phyloP scores from a whole-genome alignment of 176 grass and related monocot species.

The Oryza officinalis region DNA sequence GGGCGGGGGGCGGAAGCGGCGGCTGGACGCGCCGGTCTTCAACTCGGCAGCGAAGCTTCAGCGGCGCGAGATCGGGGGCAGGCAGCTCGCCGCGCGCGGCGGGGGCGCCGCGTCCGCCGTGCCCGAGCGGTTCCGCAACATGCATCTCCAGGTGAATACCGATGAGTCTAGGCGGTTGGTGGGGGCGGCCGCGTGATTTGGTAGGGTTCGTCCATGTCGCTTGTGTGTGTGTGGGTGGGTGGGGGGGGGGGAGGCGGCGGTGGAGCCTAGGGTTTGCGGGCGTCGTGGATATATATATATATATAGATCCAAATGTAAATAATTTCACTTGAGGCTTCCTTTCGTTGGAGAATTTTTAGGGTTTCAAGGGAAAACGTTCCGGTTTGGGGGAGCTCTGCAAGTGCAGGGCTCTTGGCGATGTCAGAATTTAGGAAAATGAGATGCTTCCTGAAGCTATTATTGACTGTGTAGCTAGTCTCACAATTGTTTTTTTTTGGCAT shows the following conservation, averaged over 20 bases:
- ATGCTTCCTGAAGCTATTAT: background rate
- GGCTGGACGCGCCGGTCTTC: constrained; percentile 40
- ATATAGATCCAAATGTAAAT: background rate
- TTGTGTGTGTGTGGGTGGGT: too few species aligned
- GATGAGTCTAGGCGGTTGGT: too few species aligned
- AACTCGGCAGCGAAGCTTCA: constrained; percentile 91
- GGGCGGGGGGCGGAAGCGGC: constrained; percentile 16
- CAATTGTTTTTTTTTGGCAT: background rate
- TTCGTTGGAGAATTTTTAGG: background rate
- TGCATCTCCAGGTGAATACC: constrained; percentile 70
- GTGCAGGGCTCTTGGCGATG: background rate
- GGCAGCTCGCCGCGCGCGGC: constrained; percentile 54
- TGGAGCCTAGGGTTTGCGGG: constrained; percentile 6
- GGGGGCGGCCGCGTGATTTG: background rate
- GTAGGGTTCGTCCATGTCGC: background rate
- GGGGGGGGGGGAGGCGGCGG: background rate
- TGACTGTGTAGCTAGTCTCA: background rate
- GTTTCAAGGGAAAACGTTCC: background rate
- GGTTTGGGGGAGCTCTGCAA: background rate
- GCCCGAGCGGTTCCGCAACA: constrained; percentile 86
- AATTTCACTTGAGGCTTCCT: background rate
- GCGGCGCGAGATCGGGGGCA: constrained; percentile 82
- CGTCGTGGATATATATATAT: too few species aligned
- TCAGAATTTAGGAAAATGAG: background rate
- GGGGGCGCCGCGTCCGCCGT: constrained; percentile 58